These are phyloP conservation scores for Paraphaeosphaeria minitans DNA, from an alignment of 2,329 filamentous ascomycete species.

Conservation along the genomic window DNA sequence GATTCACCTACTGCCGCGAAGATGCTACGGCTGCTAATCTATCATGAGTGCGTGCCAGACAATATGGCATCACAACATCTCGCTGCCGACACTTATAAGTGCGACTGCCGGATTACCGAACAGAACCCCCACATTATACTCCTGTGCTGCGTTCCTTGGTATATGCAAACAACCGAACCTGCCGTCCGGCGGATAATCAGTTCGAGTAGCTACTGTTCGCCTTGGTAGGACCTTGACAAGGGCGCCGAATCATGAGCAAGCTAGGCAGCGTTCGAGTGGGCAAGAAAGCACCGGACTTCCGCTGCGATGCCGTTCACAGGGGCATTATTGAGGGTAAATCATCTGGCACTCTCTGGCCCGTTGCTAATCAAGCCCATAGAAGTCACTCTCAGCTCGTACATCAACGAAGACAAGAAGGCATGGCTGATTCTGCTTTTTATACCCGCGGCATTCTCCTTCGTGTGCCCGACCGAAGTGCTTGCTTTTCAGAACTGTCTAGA, in stretches of 20 bases:
- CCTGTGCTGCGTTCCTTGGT: not conserved
- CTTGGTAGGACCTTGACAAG: not conserved
- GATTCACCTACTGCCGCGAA: not conserved
- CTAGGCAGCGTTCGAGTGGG: slow-evolving; percentile 34
- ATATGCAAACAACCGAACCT: not conserved
- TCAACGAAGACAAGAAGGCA: slow-evolving; percentile 15
- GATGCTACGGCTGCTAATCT: not conserved
- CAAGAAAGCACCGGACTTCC: slow-evolving; percentile 33
- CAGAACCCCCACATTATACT: not conserved
- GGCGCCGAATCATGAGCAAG: slow-evolving; percentile 21
- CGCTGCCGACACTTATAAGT: not conserved
- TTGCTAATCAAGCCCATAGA: slow-evolving; percentile 24
- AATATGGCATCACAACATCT: not conserved
- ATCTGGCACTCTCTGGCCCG: not conserved
- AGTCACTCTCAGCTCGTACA: slow-evolving; percentile 29
- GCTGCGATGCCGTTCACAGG: slow-evolving; percentile 33
- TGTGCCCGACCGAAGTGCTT: slow-evolving; percentile 39
- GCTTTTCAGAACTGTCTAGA: slow-evolving; percentile 37
- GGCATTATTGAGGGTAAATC: slow-evolving; percentile 28
- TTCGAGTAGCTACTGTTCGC: slow-evolving; percentile 4
- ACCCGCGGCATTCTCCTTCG: slow-evolving; percentile 38
- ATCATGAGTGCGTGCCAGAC: slow-evolving; percentile 10
- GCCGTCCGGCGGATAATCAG: not conserved
- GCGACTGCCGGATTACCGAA: not conserved
- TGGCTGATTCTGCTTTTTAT: slow-evolving; percentile 42